Percentiles rank a stretch among this genome's conserved stretches.
phyloP scores from a whole-genome alignment of 176 grass and related monocot genomes.

The Echinochloa phyllopogon region DNA sequence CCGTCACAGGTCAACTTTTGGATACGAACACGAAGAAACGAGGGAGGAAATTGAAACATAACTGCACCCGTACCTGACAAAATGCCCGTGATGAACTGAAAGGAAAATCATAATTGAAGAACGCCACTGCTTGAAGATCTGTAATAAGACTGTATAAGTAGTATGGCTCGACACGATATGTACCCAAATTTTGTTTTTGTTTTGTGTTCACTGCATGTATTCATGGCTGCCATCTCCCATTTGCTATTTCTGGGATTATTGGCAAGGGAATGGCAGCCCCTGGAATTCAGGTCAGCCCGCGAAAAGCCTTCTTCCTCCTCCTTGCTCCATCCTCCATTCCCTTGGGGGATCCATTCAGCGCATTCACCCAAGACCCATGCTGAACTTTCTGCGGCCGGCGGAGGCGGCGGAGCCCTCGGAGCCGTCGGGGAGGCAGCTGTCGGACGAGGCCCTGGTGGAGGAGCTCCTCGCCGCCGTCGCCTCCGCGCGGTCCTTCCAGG shows the following conservation, averaged over 20 bases:
- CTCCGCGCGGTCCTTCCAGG: constrained; percentile 50
- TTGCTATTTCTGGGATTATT: not conserved
- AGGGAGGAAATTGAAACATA: not conserved
- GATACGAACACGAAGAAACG: not conserved
- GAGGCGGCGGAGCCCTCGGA: constrained; percentile 7
- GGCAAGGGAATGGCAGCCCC: not conserved
- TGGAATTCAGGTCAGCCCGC: constrained; percentile 32
- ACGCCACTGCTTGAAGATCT: too few species aligned
- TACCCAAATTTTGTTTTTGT: too few species aligned
- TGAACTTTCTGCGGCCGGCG: not conserved
- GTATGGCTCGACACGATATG: not conserved
- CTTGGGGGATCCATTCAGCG: too few species aligned
- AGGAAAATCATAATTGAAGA: not conserved
- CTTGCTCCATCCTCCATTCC: not conserved
- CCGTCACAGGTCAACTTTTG: constrained; percentile 1
- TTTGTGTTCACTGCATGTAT: not conserved
- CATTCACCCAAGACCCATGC: constrained; percentile 23
- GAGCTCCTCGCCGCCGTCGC: constrained; percentile 45
- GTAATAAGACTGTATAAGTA: too few species aligned
- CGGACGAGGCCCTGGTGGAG: constrained; percentile 51
- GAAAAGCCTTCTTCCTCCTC: constrained; percentile 17
- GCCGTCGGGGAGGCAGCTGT: constrained; percentile 32
- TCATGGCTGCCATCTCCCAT: not conserved
- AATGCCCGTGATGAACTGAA: too few species aligned
- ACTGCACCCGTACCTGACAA: too few species aligned